A percentile compares a stretch with the other conserved stretches of the same genome.
These are phyloP conservation scores for Mortierella sp. DNA, from an alignment of 371 early-diverging fungal species.

Conservation along the genomic window DNA sequence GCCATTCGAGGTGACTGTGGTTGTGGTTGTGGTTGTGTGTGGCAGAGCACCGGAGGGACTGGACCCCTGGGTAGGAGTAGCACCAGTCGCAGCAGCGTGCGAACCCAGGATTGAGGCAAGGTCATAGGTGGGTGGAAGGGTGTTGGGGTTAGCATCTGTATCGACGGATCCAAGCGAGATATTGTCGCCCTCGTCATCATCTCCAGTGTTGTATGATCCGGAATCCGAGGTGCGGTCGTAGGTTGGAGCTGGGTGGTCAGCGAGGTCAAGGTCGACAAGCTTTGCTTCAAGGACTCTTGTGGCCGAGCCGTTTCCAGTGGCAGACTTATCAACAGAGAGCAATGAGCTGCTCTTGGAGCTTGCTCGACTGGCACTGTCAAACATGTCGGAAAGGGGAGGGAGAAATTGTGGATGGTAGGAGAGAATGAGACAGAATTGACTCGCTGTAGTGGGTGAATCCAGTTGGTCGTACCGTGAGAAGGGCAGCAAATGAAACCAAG, in stretches of 20 bases:
- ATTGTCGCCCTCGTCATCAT: constrained; percentile 33
- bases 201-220: constrained; percentile 19
- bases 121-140: constrained; percentile 47
- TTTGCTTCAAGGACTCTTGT: constrained; percentile 14
- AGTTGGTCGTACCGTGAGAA: no score
- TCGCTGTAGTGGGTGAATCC: no score
- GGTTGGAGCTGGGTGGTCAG: neutral
- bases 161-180: constrained; percentile 48
- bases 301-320: neutral
- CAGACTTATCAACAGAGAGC: constrained; percentile 15
- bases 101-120: constrained; percentile 36
- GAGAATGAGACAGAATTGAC: no score
- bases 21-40: constrained; percentile 1
- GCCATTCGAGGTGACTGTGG: constrained; percentile 1
- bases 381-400: constrained; percentile 1
- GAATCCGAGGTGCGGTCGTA: constrained; percentile 10
- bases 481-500: no score
- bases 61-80: neutral
- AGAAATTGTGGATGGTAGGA: neutral
- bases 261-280: constrained; percentile 25
- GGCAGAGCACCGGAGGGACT: constrained; percentile 1
- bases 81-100: constrained; percentile 19
- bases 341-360: constrained; percentile 16
- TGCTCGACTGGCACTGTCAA: constrained; percentile 1
- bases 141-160: constrained; percentile 26